These are phyloP conservation scores for Primulina huaijiensis DNA, from an alignment of 257 asterid species.

Conservation along the genomic window DNA sequence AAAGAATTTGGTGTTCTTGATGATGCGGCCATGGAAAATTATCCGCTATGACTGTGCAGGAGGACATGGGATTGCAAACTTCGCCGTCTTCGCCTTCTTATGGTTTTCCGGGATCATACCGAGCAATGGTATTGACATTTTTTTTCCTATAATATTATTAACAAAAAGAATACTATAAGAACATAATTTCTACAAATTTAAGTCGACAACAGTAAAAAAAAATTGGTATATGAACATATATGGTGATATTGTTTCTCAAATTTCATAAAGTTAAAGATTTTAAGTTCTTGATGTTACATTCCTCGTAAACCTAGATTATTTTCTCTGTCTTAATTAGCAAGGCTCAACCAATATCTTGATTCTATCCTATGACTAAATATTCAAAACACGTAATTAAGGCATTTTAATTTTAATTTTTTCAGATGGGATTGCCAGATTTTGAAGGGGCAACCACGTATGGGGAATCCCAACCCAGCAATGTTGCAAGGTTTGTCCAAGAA, in stretches of 20 bases:
- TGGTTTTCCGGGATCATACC: constrained; percentile 48
- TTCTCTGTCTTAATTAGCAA: no score
- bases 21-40: no score
- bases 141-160: neutral
- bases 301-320: no score
- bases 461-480: constrained; percentile 49
- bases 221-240: neutral
- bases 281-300: no score
- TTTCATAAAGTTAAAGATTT: no score
- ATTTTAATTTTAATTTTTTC: constrained; percentile 16
- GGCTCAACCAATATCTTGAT: neutral
- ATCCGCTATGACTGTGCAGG: constrained; percentile 36
- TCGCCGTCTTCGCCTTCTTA: constrained; percentile 46
- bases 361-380: neutral
- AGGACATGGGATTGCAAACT: constrained; percentile 59
- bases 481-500: constrained; percentile 40
- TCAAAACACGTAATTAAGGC: no score
- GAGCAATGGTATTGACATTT: constrained; percentile 43
- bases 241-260: no score
- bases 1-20: no score
- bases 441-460: constrained; percentile 56
- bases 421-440: constrained; percentile 62
- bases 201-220: no score
- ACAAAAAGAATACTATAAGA: neutral
- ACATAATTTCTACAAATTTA: no score